phyloP scores from a whole-genome alignment of 2,329 filamentous ascomycete species.

The Aspergillus pseudonomiae region DNA sequence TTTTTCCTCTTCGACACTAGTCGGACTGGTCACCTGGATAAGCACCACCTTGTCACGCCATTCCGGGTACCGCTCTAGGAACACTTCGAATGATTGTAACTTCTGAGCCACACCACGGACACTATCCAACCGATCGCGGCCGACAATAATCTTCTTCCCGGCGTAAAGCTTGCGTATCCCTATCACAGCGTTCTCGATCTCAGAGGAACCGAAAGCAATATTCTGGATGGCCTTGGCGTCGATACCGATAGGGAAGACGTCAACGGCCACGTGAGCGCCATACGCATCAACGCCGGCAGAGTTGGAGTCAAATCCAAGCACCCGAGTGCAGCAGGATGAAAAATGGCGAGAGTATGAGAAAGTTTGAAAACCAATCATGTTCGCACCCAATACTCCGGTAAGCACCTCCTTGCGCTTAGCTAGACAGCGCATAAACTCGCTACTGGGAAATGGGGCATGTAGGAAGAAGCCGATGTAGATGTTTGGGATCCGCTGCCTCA shows the following conservation, averaged over 20 bases:
- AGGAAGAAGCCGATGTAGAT: slow-evolving; percentile 95
- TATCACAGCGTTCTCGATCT: slow-evolving; percentile 71
- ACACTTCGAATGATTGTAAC: slow-evolving; percentile 88
- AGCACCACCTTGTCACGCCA: slow-evolving; percentile 91
- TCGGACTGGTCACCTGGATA: slow-evolving; percentile 92
- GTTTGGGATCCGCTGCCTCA: slow-evolving; percentile 82
- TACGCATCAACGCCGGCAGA: slow-evolving; percentile 84
- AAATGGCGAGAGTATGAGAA: slow-evolving; percentile 96
- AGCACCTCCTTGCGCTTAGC: slow-evolving; percentile 87
- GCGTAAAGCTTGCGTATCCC: slow-evolving; percentile 75
- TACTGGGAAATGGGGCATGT: slow-evolving; percentile 92
- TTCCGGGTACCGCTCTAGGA: slow-evolving; percentile 86
- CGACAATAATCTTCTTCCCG: slow-evolving; percentile 94
- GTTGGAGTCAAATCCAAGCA: slow-evolving; percentile 87
- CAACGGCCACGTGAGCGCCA: slow-evolving; percentile 84
- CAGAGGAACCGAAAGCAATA: slow-evolving; percentile 70
- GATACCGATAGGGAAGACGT: slow-evolving; percentile 93
- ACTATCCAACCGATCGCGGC: slow-evolving; percentile 89
- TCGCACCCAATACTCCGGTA: slow-evolving; percentile 85
- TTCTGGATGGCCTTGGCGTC: slow-evolving; percentile 79
- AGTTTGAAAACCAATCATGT: slow-evolving; percentile 93
- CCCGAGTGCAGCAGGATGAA: slow-evolving; percentile 86
- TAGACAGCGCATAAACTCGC: slow-evolving; percentile 89
- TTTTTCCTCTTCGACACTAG: slow-evolving; percentile 74
- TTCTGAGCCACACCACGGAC: slow-evolving; percentile 95